Evolutionary conservation across 306 rosid genomes (phyloP).

Genomic region (Bauhinia variegata): DNA sequence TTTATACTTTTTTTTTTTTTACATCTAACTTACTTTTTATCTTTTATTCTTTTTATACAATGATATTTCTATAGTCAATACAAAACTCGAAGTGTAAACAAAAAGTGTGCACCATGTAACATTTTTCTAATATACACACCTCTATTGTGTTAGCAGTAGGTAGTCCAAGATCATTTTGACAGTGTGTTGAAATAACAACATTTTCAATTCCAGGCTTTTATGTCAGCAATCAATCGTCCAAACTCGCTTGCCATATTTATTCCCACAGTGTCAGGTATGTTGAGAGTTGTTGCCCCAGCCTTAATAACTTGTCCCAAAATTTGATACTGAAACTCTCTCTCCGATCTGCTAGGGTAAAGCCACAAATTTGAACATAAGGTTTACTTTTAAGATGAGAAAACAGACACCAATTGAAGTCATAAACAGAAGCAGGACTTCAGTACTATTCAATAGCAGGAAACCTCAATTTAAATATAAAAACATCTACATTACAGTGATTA

Average conservation of each 20-base stretch:
- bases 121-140: conserved; percentile 58
- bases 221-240: conserved; percentile 80
- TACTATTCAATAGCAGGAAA: background rate
- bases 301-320: conserved; percentile 88
- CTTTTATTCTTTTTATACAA: no score
- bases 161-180: conserved; percentile 98
- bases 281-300: conserved; percentile 96
- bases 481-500: no score
- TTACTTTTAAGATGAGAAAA: background rate
- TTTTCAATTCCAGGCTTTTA: conserved; percentile 84
- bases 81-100: no score
- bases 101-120: no score
- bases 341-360: conserved; percentile 61
- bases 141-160: conserved; percentile 87
- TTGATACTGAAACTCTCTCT: conserved; percentile 78
- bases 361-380: conserved; percentile 13
- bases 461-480: no score
- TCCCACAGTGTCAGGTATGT: conserved; percentile 98
- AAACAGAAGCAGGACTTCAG: background rate
- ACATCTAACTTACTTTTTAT: no score
- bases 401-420: background rate
- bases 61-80: no score
- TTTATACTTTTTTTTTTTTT: no score
- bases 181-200: conserved; percentile 92
- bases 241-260: conserved; percentile 69